Evolutionary conservation across 1,284 basidiomycete genomes (phyloP), one percentile per base, ranked within the genome.

Genomic region (Schizopora paradoxa): DNA sequence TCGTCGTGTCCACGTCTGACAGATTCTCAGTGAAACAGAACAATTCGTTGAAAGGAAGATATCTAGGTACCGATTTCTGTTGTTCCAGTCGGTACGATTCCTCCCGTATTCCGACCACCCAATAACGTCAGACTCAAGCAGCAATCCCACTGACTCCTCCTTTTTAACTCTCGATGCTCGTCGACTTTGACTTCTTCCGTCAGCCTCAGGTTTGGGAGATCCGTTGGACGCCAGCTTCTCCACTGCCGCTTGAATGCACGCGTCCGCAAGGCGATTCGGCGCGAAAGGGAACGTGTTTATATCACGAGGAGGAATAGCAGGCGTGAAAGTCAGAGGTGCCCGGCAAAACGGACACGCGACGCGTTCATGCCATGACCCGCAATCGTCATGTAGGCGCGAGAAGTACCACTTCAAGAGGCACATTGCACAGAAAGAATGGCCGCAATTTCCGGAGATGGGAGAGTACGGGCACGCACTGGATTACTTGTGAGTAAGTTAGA

Each of bases 361-460:
- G 5, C 68, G 60, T 54, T 80, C 73, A 51, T 83, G 80, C 80
- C 81, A 85, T 27, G 66, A 62, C 27, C 79, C 79, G 54, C 82
- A 83, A 1, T 65, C 66, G 41, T 64, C 64, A 59, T 81, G 79
- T 28, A 82, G 62, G 38, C 73, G 72, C 48, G 79, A 76, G 63
- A 83, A 83, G 61, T 76, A 76, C 76, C 78, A 81, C 56, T 76
- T 76, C 18, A 83, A 58, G 48, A 80, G 75, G 59, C 79, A 83
- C 26, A 77, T 61, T 16, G 75, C 73, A 57, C 79, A 82, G 57
- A 79, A 84, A 1, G 78, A 72, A 54, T 84, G 81, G 2, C 82
- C 82, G 50, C 81, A 84, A 35, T 64, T 60, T 16, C 66, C 66
- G 6, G 78, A 70, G 41, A 67, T 72, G 36, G 84, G 62, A n/a